Evolutionary conservation across 176 grass and related monocot species (phyloP), one percentile per base, ranked within the genome.

Genomic region (Rhynchospora tenuis): DNA sequence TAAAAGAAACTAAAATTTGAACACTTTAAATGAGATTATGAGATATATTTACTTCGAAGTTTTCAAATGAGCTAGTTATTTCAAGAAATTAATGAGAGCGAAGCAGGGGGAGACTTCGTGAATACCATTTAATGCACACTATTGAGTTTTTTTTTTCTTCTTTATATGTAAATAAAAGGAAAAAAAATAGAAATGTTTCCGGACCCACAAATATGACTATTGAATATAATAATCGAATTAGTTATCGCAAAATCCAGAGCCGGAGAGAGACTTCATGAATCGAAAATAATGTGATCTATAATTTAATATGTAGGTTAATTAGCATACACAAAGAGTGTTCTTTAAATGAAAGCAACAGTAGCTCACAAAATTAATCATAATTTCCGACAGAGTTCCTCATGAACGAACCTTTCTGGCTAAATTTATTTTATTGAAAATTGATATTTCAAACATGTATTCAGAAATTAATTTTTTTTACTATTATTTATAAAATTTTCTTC

Each of bases 41-140:
- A n/a, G n/a, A n/a, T n/a, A n/a, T n/a, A n/a, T n/a, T n/a, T n/a
- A n/a, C n/a, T n/a, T n/a, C n/a, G n/a, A n/a, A n/a, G n/a, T n/a
- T n/a, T n/a, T n/a, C n/a, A n/a, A n/a, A n/a, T n/a, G n/a, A n/a
- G n/a, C n/a, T n/a, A n/a, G n/a, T n/a, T n/a, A n/a, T n/a, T n/a
- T n/a, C n/a, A n/a, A n/a, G n/a, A n/a, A n/a, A n/a, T n/a, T n/a
- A n/a, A 38, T 38, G 33, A 38, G 33, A 38, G 33, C 33, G 66
- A 69, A 44, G 31, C 0, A 43, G 16, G 43, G 31, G 43, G 65
- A 70, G 33, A 19, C 16, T 70, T 70, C 33, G 14, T 70, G 66
- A 69, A 70, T 70, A n/a, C 20, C 43, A 73, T 73, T 73, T 73
- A 73, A 73, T 73, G 44, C 69, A 73, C 17, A 74, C 67, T 71